Evolutionary conservation across 1,284 basidiomycete genomes (phyloP).

Genomic region (Entoloma clypeatum): DNA sequence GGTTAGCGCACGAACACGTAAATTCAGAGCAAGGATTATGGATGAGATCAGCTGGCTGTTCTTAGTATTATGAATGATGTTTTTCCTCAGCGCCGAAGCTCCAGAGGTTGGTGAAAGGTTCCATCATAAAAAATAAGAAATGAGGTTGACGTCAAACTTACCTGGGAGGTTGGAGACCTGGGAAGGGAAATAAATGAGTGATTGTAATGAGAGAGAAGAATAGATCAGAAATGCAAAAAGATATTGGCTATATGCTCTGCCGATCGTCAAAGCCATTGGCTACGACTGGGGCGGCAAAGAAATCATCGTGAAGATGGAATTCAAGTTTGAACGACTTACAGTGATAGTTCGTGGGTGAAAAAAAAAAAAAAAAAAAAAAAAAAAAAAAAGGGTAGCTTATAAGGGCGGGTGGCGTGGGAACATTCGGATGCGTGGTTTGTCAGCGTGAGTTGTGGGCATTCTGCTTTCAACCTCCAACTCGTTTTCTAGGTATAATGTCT

Average conservation of each 20-base stretch:
- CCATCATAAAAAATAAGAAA: constrained; percentile 31
- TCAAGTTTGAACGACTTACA: constrained; percentile 25
- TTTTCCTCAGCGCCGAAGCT: constrained; percentile 40
- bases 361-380: constrained; percentile 7
- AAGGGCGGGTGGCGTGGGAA: constrained; percentile 32
- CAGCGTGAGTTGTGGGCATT: constrained; percentile 19
- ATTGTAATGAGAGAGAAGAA: constrained; percentile 7
- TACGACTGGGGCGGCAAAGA: constrained; percentile 52
- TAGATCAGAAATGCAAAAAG: constrained; percentile 42
- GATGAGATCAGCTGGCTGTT: constrained; percentile 47
- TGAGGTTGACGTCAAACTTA: constrained; percentile 22
- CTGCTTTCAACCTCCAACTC: constrained; percentile 11
- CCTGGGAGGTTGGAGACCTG: constrained; percentile 13
- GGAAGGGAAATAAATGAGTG: neutral
- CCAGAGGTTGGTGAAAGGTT: constrained; percentile 38
- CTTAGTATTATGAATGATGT: constrained; percentile 40
- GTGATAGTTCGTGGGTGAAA: constrained; percentile 10
- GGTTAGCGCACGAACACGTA: constrained; percentile 1
- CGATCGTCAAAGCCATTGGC: constrained; percentile 41
- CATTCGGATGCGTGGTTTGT: constrained; percentile 21
- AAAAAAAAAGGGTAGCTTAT: constrained; percentile 22
- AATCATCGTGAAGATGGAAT: constrained; percentile 34
- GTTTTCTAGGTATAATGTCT: constrained; percentile 41
- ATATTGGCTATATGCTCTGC: constrained; percentile 47
- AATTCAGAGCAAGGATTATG: neutral